These are phyloP conservation scores for Aleurites moluccanus DNA, from an alignment of 441 rosid genomes.

Conservation along the genomic window DNA sequence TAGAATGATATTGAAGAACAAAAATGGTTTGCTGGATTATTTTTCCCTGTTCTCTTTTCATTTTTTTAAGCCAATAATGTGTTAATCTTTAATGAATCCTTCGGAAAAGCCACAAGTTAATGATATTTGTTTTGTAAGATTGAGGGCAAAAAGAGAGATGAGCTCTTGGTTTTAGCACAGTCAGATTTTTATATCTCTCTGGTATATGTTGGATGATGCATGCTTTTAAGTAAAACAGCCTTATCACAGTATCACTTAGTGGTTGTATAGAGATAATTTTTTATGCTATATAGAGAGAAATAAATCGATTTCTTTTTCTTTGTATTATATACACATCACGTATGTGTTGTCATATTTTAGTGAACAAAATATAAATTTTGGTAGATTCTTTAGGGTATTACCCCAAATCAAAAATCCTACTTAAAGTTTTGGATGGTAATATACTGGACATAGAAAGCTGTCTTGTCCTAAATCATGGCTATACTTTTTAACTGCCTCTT, in stretches of 20 bases:
- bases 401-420: background rate
- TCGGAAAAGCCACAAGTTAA: background rate
- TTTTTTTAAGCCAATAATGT: background rate
- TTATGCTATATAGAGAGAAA: background rate
- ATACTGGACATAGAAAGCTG: background rate
- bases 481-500: background rate
- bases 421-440: background rate
- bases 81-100: background rate
- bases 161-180: background rate
- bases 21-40: background rate
- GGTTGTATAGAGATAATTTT: background rate
- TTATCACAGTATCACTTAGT: background rate
- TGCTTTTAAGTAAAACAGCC: background rate
- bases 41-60: background rate
- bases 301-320: background rate
- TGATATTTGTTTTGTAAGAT: background rate
- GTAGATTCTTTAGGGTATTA: background rate
- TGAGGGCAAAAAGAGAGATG: background rate
- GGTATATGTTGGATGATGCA: background rate
- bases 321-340: background rate
- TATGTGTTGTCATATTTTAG: background rate
- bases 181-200: background rate
- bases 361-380: background rate
- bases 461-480: background rate
- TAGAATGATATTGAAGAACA: background rate